phyloP scores from a whole-genome alignment of 2,329 filamentous ascomycete species.

The Pseudomassariella vexata region DNA sequence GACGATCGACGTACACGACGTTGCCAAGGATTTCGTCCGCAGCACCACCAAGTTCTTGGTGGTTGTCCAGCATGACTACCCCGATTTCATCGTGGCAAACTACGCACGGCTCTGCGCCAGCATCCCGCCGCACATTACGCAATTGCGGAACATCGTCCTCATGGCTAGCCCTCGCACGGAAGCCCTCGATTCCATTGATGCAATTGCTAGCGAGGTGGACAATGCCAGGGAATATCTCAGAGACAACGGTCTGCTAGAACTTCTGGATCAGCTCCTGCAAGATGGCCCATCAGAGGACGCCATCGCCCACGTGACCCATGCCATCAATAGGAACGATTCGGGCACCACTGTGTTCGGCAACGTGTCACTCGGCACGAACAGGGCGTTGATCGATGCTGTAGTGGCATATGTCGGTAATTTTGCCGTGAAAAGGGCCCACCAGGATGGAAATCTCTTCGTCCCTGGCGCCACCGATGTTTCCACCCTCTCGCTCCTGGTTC shows the following conservation, averaged over 20 bases:
- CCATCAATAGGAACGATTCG: slow-evolving; percentile 55
- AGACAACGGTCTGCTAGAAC: slow-evolving; percentile 48
- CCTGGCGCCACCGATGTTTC: slow-evolving; percentile 61
- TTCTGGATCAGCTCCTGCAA: slow-evolving; percentile 54
- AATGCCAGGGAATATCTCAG: slow-evolving; percentile 51
- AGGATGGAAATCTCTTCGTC: slow-evolving; percentile 59
- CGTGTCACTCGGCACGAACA: slow-evolving; percentile 62
- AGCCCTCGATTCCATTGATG: slow-evolving; percentile 72
- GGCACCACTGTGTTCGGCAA: slow-evolving; percentile 61
- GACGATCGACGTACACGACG: slow-evolving; percentile 58
- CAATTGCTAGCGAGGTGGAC: slow-evolving; percentile 63
- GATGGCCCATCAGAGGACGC: slow-evolving; percentile 64
- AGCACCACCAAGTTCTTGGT: slow-evolving; percentile 77
- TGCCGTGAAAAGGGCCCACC: slow-evolving; percentile 57
- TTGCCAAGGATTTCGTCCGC: slow-evolving; percentile 79
- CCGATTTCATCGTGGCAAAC: slow-evolving; percentile 85
- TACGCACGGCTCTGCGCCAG: slow-evolving; percentile 75
- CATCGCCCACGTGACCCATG: slow-evolving; percentile 70
- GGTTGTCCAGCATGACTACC: slow-evolving; percentile 87
- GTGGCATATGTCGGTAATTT: slow-evolving; percentile 76
- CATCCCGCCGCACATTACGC: slow-evolving; percentile 77
- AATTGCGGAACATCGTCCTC: slow-evolving; percentile 83
- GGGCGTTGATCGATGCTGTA: slow-evolving; percentile 70
- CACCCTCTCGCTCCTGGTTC: slow-evolving; percentile 70
- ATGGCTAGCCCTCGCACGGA: slow-evolving; percentile 63